Evolutionary conservation across 2,329 filamentous ascomycete species (phyloP).

Genomic region (Pseudonectria buxi): DNA sequence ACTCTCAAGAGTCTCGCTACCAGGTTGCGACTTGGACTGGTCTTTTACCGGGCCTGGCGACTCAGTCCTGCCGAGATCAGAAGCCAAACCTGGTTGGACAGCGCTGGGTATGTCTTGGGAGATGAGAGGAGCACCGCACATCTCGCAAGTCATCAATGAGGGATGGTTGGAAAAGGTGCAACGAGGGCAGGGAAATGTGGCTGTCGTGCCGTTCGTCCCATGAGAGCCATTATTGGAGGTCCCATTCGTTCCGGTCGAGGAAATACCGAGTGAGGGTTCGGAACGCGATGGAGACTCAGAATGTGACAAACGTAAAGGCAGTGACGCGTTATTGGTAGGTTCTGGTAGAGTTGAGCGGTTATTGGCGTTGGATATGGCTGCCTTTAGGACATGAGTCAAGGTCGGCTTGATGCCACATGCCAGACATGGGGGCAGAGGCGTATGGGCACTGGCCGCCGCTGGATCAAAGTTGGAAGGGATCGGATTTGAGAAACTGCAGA

Average conservation of each 20-base stretch:
- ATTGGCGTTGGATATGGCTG: conserved; percentile 69
- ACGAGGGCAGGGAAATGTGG: conserved; percentile 64
- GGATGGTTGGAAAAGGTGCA: conserved; percentile 95
- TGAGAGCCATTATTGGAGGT: conserved; percentile 1
- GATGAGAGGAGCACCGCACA: conserved; percentile 73
- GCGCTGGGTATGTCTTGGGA: conserved; percentile 40
- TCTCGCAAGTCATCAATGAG: conserved; percentile 78
- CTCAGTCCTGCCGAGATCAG: conserved; percentile 46
- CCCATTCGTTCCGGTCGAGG: conserved; percentile 1
- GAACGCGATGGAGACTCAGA: conserved; percentile 8
- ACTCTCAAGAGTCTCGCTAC: conserved; percentile 57
- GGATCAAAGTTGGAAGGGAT: conserved; percentile 93
- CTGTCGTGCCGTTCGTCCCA: conserved; percentile 11
- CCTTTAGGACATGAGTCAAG: conserved; percentile 75
- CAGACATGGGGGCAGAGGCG: conserved; percentile 76
- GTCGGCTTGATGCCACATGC: conserved; percentile 92
- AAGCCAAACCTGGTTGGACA: conserved; percentile 29
- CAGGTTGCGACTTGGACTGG: conserved; percentile 23
- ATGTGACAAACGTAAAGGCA: conserved; percentile 24
- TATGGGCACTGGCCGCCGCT: conserved; percentile 68
- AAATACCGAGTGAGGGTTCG: conserved; percentile 3
- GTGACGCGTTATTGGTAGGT: conserved; percentile 13
- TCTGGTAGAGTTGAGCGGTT: conserved; percentile 35
- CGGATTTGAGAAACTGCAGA: conserved; percentile 91
- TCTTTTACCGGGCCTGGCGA: conserved; percentile 70